Conservation (phyloP, 805 yeast genomes). For the Jamesozyma gamospora region DNA sequence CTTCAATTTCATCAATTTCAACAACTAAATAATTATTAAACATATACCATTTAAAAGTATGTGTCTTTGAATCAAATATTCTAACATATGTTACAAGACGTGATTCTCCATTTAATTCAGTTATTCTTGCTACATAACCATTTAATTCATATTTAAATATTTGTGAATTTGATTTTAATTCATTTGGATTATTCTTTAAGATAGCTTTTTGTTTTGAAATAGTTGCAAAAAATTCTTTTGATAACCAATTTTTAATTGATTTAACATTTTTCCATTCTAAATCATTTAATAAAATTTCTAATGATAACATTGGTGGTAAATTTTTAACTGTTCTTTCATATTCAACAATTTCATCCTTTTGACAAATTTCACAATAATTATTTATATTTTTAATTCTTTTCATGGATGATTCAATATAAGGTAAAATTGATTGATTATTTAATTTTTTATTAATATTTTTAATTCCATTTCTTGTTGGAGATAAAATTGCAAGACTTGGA, state of each 20-base stretch:
- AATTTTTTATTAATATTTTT: slow-evolving; percentile 27
- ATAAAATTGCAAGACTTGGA: slow-evolving; percentile 20
- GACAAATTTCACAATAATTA: slow-evolving; percentile 45
- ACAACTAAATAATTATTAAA: slow-evolving; percentile 88
- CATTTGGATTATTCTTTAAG: slow-evolving; percentile 27
- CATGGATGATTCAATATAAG: slow-evolving; percentile 54
- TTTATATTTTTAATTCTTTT: slow-evolving; percentile 41
- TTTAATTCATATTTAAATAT: slow-evolving; percentile 46
- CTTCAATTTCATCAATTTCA: slow-evolving; percentile 67
- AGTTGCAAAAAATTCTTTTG: slow-evolving; percentile 47
- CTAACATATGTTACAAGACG: slow-evolving; percentile 52
- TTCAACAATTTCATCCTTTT: slow-evolving; percentile 44
- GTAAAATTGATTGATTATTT: slow-evolving; percentile 34
- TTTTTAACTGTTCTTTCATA: slow-evolving; percentile 40
- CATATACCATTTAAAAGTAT: slow-evolving; percentile 52
- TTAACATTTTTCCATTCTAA: slow-evolving; percentile 47
- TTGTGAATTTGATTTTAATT: slow-evolving; percentile 22
- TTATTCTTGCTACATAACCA: slow-evolving; percentile 63
- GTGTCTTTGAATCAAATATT: slow-evolving; percentile 29
- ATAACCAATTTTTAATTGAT: slow-evolving; percentile 46
- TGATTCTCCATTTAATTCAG: slow-evolving; percentile 42
- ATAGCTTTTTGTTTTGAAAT: slow-evolving; percentile 31
- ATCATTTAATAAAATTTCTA: slow-evolving; percentile 47
- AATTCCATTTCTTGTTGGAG: slow-evolving; percentile 22
- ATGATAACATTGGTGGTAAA: slow-evolving; percentile 54